A percentile compares a stretch with the other conserved stretches of the same genome.
These are phyloP conservation scores for Clonostachys rosea DNA, from an alignment of 2,329 filamentous ascomycete species.

Conservation along the genomic window DNA sequence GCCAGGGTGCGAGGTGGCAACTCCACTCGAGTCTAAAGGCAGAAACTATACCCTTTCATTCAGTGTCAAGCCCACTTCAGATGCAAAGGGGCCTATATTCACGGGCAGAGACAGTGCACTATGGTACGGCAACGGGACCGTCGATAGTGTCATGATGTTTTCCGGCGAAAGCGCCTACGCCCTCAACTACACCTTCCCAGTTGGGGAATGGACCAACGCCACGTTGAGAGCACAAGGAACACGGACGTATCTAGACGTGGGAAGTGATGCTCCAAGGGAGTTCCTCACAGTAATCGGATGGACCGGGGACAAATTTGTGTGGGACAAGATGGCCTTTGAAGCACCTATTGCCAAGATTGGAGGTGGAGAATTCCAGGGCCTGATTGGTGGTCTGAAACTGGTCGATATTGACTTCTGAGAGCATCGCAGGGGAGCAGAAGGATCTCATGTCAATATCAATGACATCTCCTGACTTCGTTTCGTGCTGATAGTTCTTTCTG, in stretches of 20 bases:
- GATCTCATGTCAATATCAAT: too few species aligned
- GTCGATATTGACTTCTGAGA: too few species aligned
- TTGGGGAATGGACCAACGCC: neutral
- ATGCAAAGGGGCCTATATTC: slow-evolving; percentile 32
- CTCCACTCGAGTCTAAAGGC: slow-evolving; percentile 47
- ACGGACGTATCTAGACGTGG: too few species aligned
- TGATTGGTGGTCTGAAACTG: slow-evolving; percentile 31
- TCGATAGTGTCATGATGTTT: slow-evolving; percentile 19
- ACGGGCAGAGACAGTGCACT: slow-evolving; percentile 35
- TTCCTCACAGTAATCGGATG: too few species aligned
- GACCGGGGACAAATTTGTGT: neutral
- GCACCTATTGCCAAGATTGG: neutral
- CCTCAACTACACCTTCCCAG: slow-evolving; percentile 13
- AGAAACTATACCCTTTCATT: slow-evolving; percentile 50
- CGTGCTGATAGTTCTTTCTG: too few species aligned
- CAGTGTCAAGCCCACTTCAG: slow-evolving; percentile 20
- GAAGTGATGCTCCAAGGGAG: too few species aligned
- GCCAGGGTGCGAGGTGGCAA: slow-evolving; percentile 32
- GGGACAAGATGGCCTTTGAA: neutral
- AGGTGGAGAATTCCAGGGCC: slow-evolving; percentile 54
- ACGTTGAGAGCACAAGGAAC: too few species aligned
- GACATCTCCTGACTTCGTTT: too few species aligned
- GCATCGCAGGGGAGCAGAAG: too few species aligned
- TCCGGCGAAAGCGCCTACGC: slow-evolving; percentile 26
- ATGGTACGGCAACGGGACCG: slow-evolving; percentile 21